A percentile compares a stretch with the other conserved stretches of the same genome.
Conservation (phyloP, 192 early-diverging fungal genomes). For the Podila minutissima region DNA sequence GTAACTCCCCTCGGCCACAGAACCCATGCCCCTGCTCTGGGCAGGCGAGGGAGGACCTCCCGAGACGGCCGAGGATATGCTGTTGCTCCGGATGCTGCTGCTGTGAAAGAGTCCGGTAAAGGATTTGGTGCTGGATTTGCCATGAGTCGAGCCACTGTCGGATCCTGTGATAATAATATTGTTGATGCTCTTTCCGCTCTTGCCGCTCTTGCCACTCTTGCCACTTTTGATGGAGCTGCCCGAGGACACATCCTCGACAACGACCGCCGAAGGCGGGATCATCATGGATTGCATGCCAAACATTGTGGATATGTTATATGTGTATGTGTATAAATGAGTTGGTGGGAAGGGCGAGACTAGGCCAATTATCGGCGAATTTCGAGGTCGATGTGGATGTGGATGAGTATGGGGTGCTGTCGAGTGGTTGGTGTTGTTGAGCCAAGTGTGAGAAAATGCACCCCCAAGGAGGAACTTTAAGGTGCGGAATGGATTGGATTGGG, state of each 20-base stretch:
- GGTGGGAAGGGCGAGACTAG: background rate
- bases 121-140: constrained; percentile 10
- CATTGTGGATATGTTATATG: constrained; percentile 11
- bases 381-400: background rate
- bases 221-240: constrained; percentile 49
- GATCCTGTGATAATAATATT: constrained; percentile 1
- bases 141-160: background rate
- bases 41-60: constrained; percentile 2
- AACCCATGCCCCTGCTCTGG: constrained; percentile 25
- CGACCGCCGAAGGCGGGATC: constrained; percentile 10
- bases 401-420: background rate
- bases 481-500: too few species aligned
- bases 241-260: constrained; percentile 23
- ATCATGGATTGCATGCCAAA: constrained; percentile 33
- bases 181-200: constrained; percentile 14
- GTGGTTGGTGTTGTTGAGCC: background rate
- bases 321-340: background rate
- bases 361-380: background rate
- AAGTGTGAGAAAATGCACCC: background rate
- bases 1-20: constrained; percentile 17
- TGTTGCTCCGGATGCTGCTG: constrained; percentile 38
- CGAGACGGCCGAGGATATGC: constrained; percentile 27
- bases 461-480: too few species aligned
- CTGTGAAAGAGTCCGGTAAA: constrained; percentile 38
- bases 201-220: constrained; percentile 42